Evolutionary conservation across 208 protist genomes (phyloP).

Genomic region (Leishmania martiniquensis): DNA sequence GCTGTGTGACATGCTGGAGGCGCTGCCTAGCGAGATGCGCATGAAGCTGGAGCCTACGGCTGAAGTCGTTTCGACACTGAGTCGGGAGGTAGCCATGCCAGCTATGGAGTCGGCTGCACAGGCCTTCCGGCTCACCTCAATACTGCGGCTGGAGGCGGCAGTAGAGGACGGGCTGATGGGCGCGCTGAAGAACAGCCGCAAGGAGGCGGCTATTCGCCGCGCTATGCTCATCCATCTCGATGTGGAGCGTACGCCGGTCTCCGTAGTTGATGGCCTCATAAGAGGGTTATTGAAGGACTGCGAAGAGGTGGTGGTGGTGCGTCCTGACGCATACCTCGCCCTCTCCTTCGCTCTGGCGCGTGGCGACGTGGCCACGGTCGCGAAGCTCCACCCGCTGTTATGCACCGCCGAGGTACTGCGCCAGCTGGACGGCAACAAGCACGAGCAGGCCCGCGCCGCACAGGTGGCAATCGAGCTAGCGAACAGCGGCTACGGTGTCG

Average conservation of each 20-base stretch:
- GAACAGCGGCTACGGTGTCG: conserved; percentile 41
- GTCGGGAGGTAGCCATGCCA: conserved; percentile 66
- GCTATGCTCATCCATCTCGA: conserved; percentile 71
- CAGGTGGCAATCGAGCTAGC: conserved; percentile 69
- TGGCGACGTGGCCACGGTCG: conserved; percentile 14
- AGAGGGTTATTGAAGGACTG: conserved; percentile 67
- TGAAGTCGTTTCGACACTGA: conserved; percentile 51
- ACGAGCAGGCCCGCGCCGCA: conserved; percentile 55
- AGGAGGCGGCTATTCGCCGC: conserved; percentile 60
- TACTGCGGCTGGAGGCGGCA: conserved; percentile 43
- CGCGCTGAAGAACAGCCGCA: conserved; percentile 61
- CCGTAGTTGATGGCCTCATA: conserved; percentile 44
- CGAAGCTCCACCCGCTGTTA: conserved; percentile 41
- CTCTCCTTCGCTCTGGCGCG: conserved; percentile 47
- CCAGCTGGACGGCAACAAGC: conserved; percentile 44
- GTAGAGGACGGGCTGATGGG: conserved; percentile 55
- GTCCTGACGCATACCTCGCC: conserved; percentile 85
- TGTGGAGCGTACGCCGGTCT: conserved; percentile 33
- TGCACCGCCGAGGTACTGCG: conserved; percentile 66
- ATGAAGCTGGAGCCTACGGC: conserved; percentile 10
- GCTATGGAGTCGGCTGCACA: conserved; percentile 54
- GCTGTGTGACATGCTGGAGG: conserved; percentile 50
- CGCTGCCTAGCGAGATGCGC: conserved; percentile 25
- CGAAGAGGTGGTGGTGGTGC: conserved; percentile 71
- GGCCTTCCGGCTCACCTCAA: conserved; percentile 63